These are phyloP conservation scores for Chalciporus pseudorubinellus DNA, from an alignment of 768 basidiomycete genomes.

Conservation along the genomic window DNA sequence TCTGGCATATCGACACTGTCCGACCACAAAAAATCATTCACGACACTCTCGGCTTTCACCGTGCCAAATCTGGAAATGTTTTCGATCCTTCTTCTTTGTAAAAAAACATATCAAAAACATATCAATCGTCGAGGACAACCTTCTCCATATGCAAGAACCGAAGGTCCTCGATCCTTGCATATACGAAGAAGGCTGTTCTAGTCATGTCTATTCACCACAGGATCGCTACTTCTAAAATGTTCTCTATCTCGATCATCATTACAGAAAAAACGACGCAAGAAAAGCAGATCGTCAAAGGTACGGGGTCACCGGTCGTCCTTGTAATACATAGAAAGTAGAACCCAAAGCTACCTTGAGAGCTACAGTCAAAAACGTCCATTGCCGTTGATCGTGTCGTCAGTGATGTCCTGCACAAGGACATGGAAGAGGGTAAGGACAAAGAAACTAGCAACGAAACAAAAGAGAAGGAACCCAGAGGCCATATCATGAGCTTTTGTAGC, in stretches of 20 bases:
- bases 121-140: no score
- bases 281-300: background rate
- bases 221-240: no score
- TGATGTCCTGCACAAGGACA: conserved; percentile 15
- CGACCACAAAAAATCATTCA: conserved; percentile 23
- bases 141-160: no score
- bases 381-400: conserved; percentile 17
- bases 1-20: conserved; percentile 27
- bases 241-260: no score
- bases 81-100: background rate
- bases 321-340: conserved; percentile 27
- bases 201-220: background rate
- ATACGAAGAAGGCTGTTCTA: no score
- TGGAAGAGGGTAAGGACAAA: conserved; percentile 2
- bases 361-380: conserved; percentile 19
- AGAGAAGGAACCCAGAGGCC: background rate
- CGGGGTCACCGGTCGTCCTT: background rate
- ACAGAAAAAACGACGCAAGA: background rate
- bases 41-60: conserved; percentile 21
- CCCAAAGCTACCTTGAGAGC: conserved; percentile 19
- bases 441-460: background rate
- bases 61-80: conserved; percentile 16
- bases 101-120: no score
- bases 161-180: no score
- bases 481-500: conserved; percentile 43